A percentile compares a stretch with the other conserved stretches of the same genome.
Conservation (phyloP, 495 filamentous ascomycete species). For the Hypoxylon fuscum region DNA sequence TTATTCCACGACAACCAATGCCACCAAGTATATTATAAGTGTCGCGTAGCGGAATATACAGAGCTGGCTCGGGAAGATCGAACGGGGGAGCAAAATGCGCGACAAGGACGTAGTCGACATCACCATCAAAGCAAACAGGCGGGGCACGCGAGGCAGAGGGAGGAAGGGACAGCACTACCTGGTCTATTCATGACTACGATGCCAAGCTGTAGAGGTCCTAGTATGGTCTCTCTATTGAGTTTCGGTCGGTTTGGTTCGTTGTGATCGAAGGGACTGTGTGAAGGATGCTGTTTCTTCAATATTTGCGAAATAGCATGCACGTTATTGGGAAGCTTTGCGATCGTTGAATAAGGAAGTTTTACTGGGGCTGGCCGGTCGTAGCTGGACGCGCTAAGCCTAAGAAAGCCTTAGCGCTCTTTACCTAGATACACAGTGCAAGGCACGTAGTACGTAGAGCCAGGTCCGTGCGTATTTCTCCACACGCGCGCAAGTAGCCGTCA, state of each 20-base stretch:
- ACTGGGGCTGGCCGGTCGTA: slow-evolving; percentile 28
- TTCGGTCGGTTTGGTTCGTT: slow-evolving; percentile 18
- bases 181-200: slow-evolving; percentile 63
- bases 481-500: too few species aligned
- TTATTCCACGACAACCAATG: slow-evolving; percentile 3
- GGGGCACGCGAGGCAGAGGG: slow-evolving; percentile 45
- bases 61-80: slow-evolving; percentile 9
- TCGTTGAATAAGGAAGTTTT: slow-evolving; percentile 35
- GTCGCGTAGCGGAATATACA: slow-evolving; percentile 4
- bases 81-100: slow-evolving; percentile 1
- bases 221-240: slow-evolving; percentile 3
- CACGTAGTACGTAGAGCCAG: slow-evolving; percentile 19
- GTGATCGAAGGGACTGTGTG: slow-evolving; percentile 7
- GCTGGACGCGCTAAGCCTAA: slow-evolving; percentile 8
- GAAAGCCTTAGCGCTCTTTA: background rate
- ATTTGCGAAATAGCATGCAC: slow-evolving; percentile 28
- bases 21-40: background rate
- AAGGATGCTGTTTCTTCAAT: slow-evolving; percentile 13
- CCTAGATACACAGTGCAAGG: slow-evolving; percentile 5
- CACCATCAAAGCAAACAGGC: slow-evolving; percentile 42
- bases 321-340: slow-evolving; percentile 38
- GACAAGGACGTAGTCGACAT: slow-evolving; percentile 34
- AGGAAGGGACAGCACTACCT: slow-evolving; percentile 58
- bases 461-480: too few species aligned
- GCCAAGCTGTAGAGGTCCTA: slow-evolving; percentile 20